phyloP scores from a whole-genome alignment of 2,329 filamentous ascomycete species.

The Dactylellina parvicollis region DNA sequence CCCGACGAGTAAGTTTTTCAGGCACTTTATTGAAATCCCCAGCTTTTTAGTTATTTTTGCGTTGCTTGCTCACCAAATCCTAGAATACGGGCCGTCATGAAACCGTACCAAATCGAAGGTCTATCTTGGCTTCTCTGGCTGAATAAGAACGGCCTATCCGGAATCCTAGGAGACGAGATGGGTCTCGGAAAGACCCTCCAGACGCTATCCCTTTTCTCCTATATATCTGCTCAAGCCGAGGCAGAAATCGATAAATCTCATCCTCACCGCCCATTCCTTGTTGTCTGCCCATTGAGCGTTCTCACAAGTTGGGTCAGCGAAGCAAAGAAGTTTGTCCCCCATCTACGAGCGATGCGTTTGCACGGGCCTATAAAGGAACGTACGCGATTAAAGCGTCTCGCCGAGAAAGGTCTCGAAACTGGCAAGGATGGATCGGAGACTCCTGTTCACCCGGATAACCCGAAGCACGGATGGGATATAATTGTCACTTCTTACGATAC shows the following conservation, averaged over 20 bases:
- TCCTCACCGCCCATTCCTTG: conserved; percentile 76
- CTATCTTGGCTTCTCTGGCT: conserved; percentile 93
- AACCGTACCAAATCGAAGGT: conserved; percentile 85
- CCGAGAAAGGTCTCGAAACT: conserved; percentile 62
- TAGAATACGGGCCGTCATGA: conserved; percentile 31
- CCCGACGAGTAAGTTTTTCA: conserved; percentile 61
- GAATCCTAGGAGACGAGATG: conserved; percentile 98
- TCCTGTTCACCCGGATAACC: conserved; percentile 73
- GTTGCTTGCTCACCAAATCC: conserved; percentile 1
- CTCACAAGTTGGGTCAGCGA: conserved; percentile 95
- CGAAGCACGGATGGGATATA: conserved; percentile 71
- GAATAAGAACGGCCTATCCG: conserved; percentile 80
- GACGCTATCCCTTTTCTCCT: conserved; percentile 88
- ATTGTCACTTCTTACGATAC: conserved; percentile 50
- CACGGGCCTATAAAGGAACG: conserved; percentile 76
- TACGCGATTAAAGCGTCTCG: conserved; percentile 66
- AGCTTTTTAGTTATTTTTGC: not conserved
- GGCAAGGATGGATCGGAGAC: conserved; percentile 64
- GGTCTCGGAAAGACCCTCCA: conserved; percentile 96
- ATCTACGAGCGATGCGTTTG: conserved; percentile 76
- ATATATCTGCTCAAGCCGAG: conserved; percentile 65
- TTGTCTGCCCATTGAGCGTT: conserved; percentile 92
- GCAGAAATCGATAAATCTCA: conserved; percentile 69
- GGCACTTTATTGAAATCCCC: no score
- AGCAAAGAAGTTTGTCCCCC: conserved; percentile 84